phyloP scores from a whole-genome alignment of 106 monocot species.

The Allium cepa region DNA sequence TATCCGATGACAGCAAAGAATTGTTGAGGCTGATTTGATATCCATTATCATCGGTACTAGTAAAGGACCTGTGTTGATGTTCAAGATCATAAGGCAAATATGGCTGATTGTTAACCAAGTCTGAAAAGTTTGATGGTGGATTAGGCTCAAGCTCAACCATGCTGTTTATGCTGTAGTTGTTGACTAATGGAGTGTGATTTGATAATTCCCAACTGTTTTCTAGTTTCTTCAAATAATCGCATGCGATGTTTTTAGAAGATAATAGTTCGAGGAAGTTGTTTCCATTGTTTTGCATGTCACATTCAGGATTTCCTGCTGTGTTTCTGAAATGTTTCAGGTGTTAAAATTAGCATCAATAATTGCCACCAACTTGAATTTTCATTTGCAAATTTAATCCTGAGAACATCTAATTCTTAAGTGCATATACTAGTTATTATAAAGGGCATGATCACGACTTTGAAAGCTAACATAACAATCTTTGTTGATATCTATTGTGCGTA shows the following conservation, averaged over 20 bases:
- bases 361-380: too few relatives aligned
- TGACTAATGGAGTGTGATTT: constrained; percentile 3
- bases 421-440: too few relatives aligned
- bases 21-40: constrained; percentile 3
- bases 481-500: too few relatives aligned
- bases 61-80: background rate
- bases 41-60: background rate
- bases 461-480: too few relatives aligned
- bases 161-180: constrained; percentile 8
- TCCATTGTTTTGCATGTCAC: constrained; percentile 22
- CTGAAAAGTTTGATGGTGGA: constrained; percentile 36
- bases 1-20: background rate
- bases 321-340: too few relatives aligned
- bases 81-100: background rate
- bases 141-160: constrained; percentile 15
- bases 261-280: constrained; percentile 61
- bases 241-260: constrained; percentile 60
- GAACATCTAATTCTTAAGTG: too few relatives aligned
- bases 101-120: constrained; percentile 67
- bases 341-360: too few relatives aligned
- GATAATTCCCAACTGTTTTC: constrained; percentile 4
- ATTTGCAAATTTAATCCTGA: too few relatives aligned
- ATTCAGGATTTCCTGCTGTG: constrained; percentile 6
- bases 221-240: constrained; percentile 44
- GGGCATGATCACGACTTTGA: too few relatives aligned